Percentiles rank a stretch among this genome's conserved stretches.
These are phyloP conservation scores for Gossypium raimondii DNA, from an alignment of 345 rosid genomes.

Conservation along the genomic window DNA sequence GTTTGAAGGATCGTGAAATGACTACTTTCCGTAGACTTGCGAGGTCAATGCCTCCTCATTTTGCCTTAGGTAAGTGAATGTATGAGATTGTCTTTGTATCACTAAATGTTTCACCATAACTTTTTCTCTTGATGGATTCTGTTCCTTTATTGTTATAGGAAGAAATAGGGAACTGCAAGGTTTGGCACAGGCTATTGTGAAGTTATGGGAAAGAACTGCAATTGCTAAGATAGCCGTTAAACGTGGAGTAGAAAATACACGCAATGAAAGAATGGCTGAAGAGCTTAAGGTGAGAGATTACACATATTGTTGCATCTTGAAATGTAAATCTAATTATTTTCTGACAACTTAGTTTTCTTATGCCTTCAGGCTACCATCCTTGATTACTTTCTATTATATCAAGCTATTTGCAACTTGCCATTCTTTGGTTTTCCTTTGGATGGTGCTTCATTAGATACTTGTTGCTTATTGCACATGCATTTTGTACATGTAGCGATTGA, in stretches of 20 bases:
- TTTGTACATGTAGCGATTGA: constrained; percentile 55
- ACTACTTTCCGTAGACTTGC: constrained; percentile 69
- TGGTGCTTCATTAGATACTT: constrained; percentile 5
- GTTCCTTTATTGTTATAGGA: constrained; percentile 38
- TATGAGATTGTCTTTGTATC: neutral
- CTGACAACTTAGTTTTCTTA: neutral
- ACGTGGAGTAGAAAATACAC: constrained; percentile 71
- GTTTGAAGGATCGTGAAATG: constrained; percentile 51
- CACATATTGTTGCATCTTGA: neutral
- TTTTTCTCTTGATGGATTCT: constrained; percentile 17
- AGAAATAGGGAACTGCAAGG: constrained; percentile 86
- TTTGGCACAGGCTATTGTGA: constrained; percentile 74
- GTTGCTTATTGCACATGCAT: constrained; percentile 19
- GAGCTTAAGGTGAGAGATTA: constrained; percentile 65
- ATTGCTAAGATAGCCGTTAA: constrained; percentile 92
- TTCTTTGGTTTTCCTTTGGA: neutral
- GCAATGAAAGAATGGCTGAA: constrained; percentile 93
- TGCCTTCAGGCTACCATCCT: neutral
- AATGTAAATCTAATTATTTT: neutral
- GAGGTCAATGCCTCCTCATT: constrained; percentile 74
- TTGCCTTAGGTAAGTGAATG: constrained; percentile 58
- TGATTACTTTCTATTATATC: neutral
- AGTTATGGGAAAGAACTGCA: constrained; percentile 81
- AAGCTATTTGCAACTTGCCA: neutral
- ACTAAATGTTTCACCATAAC: neutral